A percentile compares a stretch with the other conserved stretches of the same genome.
Conservation (phyloP, 2,329 filamentous ascomycete species). For the Trichoderma hamatum region DNA sequence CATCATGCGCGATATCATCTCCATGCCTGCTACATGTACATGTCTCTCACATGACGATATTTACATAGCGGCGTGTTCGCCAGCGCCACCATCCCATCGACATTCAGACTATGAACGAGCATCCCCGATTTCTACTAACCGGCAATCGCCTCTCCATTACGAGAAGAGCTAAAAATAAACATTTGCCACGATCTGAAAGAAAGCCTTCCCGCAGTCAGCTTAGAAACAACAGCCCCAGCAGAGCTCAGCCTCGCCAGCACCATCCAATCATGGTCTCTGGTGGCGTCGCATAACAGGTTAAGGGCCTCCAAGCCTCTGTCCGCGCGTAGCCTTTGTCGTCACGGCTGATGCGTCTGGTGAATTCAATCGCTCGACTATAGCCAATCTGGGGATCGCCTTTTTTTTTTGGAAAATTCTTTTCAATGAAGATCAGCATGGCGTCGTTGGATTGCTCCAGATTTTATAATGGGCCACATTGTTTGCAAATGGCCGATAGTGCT, state of each 20-base stretch:
- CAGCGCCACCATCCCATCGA: not conserved
- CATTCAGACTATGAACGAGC: not conserved
- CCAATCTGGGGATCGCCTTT: not conserved
- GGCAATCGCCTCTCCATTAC: not conserved
- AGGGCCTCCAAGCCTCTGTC: constrained; percentile 22
- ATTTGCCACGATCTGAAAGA: not conserved
- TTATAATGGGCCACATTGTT: not conserved
- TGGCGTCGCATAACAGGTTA: not conserved
- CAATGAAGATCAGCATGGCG: constrained; percentile 2
- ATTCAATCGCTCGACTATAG: not conserved
- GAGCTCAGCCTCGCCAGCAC: constrained; percentile 15
- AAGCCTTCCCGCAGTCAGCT: not conserved
- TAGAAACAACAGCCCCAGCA: not conserved
- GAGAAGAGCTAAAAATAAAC: constrained; percentile 1
- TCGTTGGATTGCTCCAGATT: not conserved
- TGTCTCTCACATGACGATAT: not conserved
- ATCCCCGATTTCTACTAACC: not conserved
- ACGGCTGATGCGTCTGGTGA: constrained; percentile 22
- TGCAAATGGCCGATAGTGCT: constrained; percentile 2
- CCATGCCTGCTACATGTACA: not conserved
- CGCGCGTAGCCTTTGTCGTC: constrained; percentile 19
- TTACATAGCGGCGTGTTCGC: not conserved
- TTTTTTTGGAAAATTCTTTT: not conserved
- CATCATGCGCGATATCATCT: not conserved
- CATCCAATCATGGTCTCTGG: not conserved